These are phyloP conservation scores for Bryoerythrophyllum caledonicum DNA, from an alignment of 225 moss, liverwort and hornwort genomes.

Conservation along the genomic window DNA sequence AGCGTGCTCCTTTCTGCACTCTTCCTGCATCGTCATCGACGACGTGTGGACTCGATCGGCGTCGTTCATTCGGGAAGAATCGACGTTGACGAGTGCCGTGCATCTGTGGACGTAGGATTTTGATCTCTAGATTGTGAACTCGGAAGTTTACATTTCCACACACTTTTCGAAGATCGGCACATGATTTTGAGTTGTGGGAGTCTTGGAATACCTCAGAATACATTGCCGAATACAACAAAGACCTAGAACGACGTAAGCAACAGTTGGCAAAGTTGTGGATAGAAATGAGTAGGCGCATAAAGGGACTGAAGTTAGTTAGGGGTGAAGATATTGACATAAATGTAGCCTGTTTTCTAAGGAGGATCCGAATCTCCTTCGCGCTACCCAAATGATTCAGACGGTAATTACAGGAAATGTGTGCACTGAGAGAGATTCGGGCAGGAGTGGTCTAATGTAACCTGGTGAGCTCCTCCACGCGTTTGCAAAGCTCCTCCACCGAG, in stretches of 20 bases:
- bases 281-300: background rate
- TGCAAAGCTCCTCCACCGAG: slow-evolving; percentile 92
- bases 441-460: slow-evolving; percentile 67
- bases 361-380: slow-evolving; percentile 12
- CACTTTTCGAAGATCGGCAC: too few relatives aligned
- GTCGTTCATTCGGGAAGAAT: background rate
- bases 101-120: too few relatives aligned
- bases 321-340: background rate
- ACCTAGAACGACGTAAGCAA: background rate
- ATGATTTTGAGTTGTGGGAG: too few relatives aligned
- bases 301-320: background rate
- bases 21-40: background rate
- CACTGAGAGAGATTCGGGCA: slow-evolving; percentile 4
- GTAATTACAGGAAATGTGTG: slow-evolving; percentile 2
- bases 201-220: too few relatives aligned
- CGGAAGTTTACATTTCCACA: too few relatives aligned
- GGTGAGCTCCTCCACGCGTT: slow-evolving; percentile 92
- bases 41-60: background rate
- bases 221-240: background rate
- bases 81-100: background rate
- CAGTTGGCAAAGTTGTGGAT: too few relatives aligned
- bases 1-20: background rate
- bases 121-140: too few relatives aligned
- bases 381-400: slow-evolving; percentile 18
- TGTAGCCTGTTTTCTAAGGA: background rate